Conservation (phyloP, 2,329 filamentous ascomycete genomes). For the Ambrosiella cleistominuta region DNA sequence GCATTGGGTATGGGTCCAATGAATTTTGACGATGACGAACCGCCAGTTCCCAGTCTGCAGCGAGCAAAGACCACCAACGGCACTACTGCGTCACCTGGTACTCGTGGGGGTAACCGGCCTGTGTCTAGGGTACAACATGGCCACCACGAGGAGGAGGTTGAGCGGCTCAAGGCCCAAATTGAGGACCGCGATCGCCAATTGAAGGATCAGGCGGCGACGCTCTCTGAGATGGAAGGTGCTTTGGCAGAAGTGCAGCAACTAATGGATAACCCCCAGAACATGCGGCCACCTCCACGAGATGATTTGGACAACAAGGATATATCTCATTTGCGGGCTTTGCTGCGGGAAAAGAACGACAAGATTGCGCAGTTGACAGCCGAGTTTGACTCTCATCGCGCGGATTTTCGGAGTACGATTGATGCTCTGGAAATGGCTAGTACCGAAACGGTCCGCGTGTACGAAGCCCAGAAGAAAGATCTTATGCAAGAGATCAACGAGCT, state of each 20-base stretch:
- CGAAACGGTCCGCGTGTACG: constrained; percentile 91
- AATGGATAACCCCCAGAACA: constrained; percentile 40
- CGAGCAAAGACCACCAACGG: constrained; percentile 28
- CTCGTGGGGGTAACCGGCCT: constrained; percentile 25
- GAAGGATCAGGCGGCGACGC: constrained; percentile 65
- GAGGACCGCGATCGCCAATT: constrained; percentile 74
- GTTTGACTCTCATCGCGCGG: constrained; percentile 84
- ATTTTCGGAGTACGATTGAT: constrained; percentile 93
- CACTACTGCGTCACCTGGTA: constrained; percentile 35
- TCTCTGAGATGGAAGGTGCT: constrained; percentile 80
- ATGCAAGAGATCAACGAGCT: constrained; percentile 69
- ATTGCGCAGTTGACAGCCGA: constrained; percentile 84
- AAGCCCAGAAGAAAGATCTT: constrained; percentile 75
- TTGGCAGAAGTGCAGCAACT: constrained; percentile 59
- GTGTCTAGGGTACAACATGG: constrained; percentile 37
- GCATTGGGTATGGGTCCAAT: constrained; percentile 33
- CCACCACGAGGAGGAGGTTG: constrained; percentile 57
- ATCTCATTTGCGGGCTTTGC: constrained; percentile 56
- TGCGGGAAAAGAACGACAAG: constrained; percentile 93
- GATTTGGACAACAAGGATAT: constrained; percentile 49
- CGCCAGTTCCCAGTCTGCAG: constrained; percentile 10
- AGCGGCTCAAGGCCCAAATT: constrained; percentile 53
- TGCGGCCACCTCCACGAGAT: constrained; percentile 24
- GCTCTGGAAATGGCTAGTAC: constrained; percentile 88
- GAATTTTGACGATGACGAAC: constrained; percentile 38